phyloP scores from a whole-genome alignment of 2,329 filamentous ascomycete genomes.

The Neonectria ditissima region DNA sequence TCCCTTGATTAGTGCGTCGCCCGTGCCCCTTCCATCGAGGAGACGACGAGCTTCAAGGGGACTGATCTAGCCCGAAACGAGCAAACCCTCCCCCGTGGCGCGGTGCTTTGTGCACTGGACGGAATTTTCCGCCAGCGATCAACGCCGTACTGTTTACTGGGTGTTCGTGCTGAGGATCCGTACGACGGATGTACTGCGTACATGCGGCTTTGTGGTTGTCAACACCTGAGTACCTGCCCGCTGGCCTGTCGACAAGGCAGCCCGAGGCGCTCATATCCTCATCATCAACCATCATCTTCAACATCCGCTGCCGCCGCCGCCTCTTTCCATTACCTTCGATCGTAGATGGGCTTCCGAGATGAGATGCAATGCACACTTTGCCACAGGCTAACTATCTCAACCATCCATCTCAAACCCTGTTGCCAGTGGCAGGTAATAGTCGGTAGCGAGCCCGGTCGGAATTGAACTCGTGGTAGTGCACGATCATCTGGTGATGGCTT shows the following conservation, averaged over 20 bases:
- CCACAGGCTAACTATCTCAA: slow-evolving; percentile 4
- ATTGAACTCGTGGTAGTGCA: slow-evolving; percentile 17
- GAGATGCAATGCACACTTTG: slow-evolving; percentile 23
- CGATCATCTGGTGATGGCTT: slow-evolving; percentile 37
- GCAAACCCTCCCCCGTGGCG: slow-evolving; percentile 17
- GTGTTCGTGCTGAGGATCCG: neutral
- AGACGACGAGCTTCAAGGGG: slow-evolving; percentile 22
- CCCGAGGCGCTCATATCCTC: neutral
- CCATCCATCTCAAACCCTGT: neutral
- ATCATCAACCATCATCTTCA: slow-evolving; percentile 5
- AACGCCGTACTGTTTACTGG: neutral
- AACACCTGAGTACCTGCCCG: too few species aligned
- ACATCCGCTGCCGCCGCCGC: slow-evolving; percentile 1
- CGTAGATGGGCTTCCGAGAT: slow-evolving; percentile 23
- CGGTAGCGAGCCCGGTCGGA: slow-evolving; percentile 15
- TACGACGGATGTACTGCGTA: neutral
- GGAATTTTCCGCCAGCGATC: slow-evolving; percentile 18
- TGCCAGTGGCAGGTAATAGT: slow-evolving; percentile 15
- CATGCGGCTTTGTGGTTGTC: slow-evolving; percentile 5
- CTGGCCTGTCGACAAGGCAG: slow-evolving; percentile 8
- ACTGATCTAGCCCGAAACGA: slow-evolving; percentile 10
- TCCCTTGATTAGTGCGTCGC: slow-evolving; percentile 44
- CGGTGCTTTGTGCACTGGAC: slow-evolving; percentile 12
- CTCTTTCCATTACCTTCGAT: slow-evolving; percentile 22
- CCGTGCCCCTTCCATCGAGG: slow-evolving; percentile 26